Base-by-base conservation (phyloP, 345 rosid species). In the Gossypium herbaceum region DNA sequence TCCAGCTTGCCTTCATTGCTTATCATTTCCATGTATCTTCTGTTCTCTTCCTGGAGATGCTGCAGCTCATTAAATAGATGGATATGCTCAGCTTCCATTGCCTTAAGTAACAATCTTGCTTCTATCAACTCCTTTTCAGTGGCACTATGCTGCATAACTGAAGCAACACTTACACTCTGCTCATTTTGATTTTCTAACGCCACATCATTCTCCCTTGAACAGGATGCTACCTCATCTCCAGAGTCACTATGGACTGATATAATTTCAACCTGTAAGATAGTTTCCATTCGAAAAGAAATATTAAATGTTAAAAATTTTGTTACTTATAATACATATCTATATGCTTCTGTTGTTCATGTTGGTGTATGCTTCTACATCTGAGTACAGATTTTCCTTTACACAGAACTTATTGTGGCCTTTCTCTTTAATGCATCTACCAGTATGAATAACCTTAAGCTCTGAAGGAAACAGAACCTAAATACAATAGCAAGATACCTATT, bases 261-360 rank as follows among this genome's bases (percentile, higher is more conserved):
- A 45, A 78, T 81, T 77, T 87, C 89, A 57, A 79, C 83, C 98
- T 93, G 88, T 76, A 78, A 81, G 74, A 15, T 25, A 45, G 63
- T 56, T 69, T 22, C 72, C 19, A 44, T 55, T 51, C 41, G 64
- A 9, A 48, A 22, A 50, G 27, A n/a, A 56, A 71, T 12, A 51
- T 41, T 71, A 71, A 72, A 71, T 73, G 25, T 39, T 76, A 51
- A 51, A 45, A 51, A 75, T 45, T 2, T 10, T 15, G 39, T 9
- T 20, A 71, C 17, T 43, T 59, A 67, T 48, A 69, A 44, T 44
- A 48, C 24, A n/a, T 24, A 15, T 44, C 2, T 71, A 41, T 48
- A 59, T 64, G 55, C 77, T 72, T 71, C 73, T 66, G 29, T 58
- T 65, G n/a, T 15, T 45, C 61, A 13, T 19, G 24, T 63, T 77